Base-by-base conservation (phyloP, 179 eudicot species). In the Patellifolia procumbens region DNA sequence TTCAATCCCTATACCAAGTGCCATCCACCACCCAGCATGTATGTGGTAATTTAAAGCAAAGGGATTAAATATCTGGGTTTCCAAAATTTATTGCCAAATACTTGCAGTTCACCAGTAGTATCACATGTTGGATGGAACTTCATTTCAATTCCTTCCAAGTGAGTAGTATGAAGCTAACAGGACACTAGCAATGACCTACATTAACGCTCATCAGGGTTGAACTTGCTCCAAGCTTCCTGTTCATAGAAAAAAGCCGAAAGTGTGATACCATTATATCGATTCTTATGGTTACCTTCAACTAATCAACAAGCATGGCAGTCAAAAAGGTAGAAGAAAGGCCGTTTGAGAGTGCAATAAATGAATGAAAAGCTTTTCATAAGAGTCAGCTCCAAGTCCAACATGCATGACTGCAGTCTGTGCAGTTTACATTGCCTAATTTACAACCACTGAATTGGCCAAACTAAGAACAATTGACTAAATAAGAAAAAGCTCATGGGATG, bases 191-290 rank as follows among this genome's bases (percentile, higher is more conserved):
- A 13, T 51, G 5, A 51, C 59, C 52, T 52, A 49, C 49, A 71
- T 63, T 61, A 83, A 60, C 79, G 80, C 32, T 85, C 86, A 53
- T 85, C 84, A 22, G 86, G 88, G 55, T 73, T 83, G 70, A 83
- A 74, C 69, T 39, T 85, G 72, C 81, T 79, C 86, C 86, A 85
- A 77, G 88, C 86, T 46, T 85, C 86, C 88, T 85, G 81, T 84
- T 81, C 31, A 74, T 12, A 55, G 0, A 65, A 24, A 46, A 69
- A 49, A 29, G 2, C 26, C 43, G 42, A n/a, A n/a, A 46, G 31
- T 63, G 39, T 72, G 70, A 39, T n/a, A 39, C 12, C 56, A 43
- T 61, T 22, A 31, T 29, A 16, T 34, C 43, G 4, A 34, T 12
- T 12, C 3, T 28, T 59, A 31, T 2, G 1, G 10, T n/a, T n/a